Conservation (phyloP, 2,329 filamentous ascomycete genomes). For the Exophiala viscosa region DNA sequence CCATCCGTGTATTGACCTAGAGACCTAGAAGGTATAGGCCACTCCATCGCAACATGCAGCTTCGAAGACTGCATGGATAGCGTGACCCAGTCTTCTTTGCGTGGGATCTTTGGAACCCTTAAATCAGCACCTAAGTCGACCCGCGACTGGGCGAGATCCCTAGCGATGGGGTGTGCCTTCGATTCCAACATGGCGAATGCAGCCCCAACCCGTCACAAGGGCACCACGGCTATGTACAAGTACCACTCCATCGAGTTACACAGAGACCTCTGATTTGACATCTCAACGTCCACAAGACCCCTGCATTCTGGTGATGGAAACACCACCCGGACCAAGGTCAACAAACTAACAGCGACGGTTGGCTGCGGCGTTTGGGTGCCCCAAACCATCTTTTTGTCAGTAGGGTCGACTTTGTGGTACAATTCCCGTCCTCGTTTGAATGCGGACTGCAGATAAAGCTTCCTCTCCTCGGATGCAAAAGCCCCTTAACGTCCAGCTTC, state of each 20-base stretch:
- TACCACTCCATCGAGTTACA: neutral
- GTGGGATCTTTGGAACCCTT: neutral
- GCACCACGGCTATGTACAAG: neutral
- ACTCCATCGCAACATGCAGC: neutral
- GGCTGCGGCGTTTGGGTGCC: neutral
- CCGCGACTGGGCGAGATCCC: too few species aligned
- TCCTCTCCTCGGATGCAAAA: neutral
- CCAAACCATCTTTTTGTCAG: too few species aligned
- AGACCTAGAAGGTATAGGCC: neutral
- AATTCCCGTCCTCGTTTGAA: too few species aligned
- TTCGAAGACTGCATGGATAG: neutral
- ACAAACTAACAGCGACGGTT: neutral
- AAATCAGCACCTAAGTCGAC: neutral
- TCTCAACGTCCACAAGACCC: neutral
- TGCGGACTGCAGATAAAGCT: neutral
- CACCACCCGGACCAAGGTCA: neutral
- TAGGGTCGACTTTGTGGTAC: too few species aligned
- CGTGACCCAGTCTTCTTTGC: constrained; percentile 3
- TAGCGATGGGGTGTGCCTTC: too few species aligned
- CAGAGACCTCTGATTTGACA: neutral
- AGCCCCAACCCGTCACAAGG: neutral
- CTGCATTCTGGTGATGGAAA: neutral
- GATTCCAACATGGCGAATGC: neutral
- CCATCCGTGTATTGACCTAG: too few species aligned
- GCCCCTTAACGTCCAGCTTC: neutral